Base-by-base conservation (phyloP, 2,329 filamentous ascomycete genomes). In the Pseudopyrenochaeta lycopersici region DNA sequence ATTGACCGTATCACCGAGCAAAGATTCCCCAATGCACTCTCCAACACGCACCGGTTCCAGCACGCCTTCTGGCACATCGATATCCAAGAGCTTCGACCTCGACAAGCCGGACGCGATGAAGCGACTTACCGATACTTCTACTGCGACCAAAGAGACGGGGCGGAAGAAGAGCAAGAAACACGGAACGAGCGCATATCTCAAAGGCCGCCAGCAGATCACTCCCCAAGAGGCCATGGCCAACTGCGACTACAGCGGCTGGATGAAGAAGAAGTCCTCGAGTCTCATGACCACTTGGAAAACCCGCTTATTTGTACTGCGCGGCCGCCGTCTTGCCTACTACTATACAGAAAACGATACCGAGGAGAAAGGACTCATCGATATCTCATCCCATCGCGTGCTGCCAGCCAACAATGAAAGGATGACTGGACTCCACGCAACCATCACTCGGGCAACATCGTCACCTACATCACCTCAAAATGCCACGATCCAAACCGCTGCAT, bases 211-310 rank as follows among this genome's bases (percentile, higher is more conserved):
- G 64, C 92, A 93, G 76, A 90, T 94, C 55, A 80, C 85, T 0
- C 95, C 95, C 0, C 82, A 87, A 49, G 91, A 97, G 71, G 92
- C 94, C 56, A 95, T 97, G 76, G 80, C 87, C 57, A 88, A 87
- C 56, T 94, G 92, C 49, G 94, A 99, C 71, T 98, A 97, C 74
- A 94, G 89, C 68, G 95, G 95, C 1, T 99, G 95, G 95, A 99
- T 99, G 95, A 98, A 95, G 82, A 99, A 99, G 84, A 93, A 96
- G 77, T 97, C 92, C 54, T 94, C 92, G 1, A 95, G 94, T 68
- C 82, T 98, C 30, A 97, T 99, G 89, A 92, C 92, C 2, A 97
- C 93, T 1, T 99, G 95, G 95, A 99, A 98, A 72, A 90, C 93
- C 11, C 88, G 95, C 11, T 83, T 98, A n/a, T 99, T 99, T 71